Conservation (phyloP, 192 early-diverging fungal genomes). For the Mortierella claussenii region DNA sequence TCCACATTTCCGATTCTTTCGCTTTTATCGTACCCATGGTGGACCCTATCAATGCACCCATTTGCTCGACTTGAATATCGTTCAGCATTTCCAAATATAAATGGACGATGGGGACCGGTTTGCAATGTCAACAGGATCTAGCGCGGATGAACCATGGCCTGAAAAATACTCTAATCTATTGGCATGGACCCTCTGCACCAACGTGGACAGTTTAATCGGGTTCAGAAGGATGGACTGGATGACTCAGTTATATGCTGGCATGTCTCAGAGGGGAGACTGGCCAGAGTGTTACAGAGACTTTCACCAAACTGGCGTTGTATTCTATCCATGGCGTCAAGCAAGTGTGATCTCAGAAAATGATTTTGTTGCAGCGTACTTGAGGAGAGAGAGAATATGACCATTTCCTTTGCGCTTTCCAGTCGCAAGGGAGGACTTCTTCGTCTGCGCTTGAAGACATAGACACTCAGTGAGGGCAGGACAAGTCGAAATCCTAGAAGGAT, state of each 20-base stretch:
- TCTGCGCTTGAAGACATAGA: too few species aligned
- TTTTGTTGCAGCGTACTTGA: too few species aligned
- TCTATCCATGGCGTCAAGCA: neutral
- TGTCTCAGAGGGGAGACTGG: neutral
- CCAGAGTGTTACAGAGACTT: slow-evolving; percentile 3
- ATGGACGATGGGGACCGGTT: neutral
- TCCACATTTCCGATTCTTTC: neutral
- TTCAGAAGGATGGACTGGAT: neutral
- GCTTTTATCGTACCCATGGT: neutral
- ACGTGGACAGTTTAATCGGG: neutral
- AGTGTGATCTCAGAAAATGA: too few species aligned
- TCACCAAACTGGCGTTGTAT: neutral
- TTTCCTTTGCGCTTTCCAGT: too few species aligned
- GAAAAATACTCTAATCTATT: neutral
- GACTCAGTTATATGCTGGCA: slow-evolving; percentile 1
- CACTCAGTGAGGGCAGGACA: too few species aligned
- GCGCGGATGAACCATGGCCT: neutral
- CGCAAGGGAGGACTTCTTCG: too few species aligned
- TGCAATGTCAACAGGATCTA: neutral
- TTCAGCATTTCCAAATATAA: neutral
- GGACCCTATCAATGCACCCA: slow-evolving; percentile 1
- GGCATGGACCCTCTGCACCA: neutral
- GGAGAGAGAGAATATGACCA: too few species aligned
- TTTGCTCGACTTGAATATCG: neutral
- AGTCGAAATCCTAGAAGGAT: too few species aligned